A percentile compares a stretch with the other conserved stretches of the same genome.
phyloP scores from a whole-genome alignment of 345 rosid species.

The Passiflora organensis region DNA sequence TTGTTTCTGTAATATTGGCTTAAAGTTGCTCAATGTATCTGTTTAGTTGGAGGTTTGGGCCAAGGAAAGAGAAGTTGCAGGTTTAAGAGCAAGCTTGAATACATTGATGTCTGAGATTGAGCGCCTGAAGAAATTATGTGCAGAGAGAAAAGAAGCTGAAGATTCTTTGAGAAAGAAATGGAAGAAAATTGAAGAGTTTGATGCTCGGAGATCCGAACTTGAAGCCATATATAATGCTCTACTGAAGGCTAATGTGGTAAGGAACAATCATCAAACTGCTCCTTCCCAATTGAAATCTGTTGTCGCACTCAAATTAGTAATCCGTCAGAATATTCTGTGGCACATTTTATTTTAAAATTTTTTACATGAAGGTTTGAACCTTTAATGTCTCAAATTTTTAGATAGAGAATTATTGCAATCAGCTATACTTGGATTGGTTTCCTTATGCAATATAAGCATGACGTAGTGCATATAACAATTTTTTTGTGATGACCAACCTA shows the following conservation, averaged over 20 bases:
- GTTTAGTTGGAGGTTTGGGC: slow-evolving; percentile 90
- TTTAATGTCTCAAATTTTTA: neutral
- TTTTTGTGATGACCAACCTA: no score
- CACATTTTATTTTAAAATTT: neutral
- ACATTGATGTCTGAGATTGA: slow-evolving; percentile 76
- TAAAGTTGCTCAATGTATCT: neutral
- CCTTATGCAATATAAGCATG: no score
- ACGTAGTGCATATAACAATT: no score
- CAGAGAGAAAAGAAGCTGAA: slow-evolving; percentile 91
- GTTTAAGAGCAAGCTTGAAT: slow-evolving; percentile 77
- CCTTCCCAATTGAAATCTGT: slow-evolving; percentile 13
- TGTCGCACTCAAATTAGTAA: slow-evolving; percentile 3
- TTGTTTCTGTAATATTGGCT: neutral
- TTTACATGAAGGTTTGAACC: neutral
- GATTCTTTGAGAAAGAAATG: slow-evolving; percentile 83
- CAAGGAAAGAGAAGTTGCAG: slow-evolving; percentile 87
- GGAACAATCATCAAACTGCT: neutral
- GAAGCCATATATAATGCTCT: slow-evolving; percentile 76
- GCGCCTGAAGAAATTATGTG: slow-evolving; percentile 71
- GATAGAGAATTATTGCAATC: neutral
- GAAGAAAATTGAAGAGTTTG: slow-evolving; percentile 95
- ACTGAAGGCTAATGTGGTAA: slow-evolving; percentile 81
- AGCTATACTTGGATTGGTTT: no score
- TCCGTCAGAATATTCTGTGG: neutral
- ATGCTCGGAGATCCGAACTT: slow-evolving; percentile 85